phyloP scores from a whole-genome alignment of 768 basidiomycete species.

The Leucogyrophana mollusca region DNA sequence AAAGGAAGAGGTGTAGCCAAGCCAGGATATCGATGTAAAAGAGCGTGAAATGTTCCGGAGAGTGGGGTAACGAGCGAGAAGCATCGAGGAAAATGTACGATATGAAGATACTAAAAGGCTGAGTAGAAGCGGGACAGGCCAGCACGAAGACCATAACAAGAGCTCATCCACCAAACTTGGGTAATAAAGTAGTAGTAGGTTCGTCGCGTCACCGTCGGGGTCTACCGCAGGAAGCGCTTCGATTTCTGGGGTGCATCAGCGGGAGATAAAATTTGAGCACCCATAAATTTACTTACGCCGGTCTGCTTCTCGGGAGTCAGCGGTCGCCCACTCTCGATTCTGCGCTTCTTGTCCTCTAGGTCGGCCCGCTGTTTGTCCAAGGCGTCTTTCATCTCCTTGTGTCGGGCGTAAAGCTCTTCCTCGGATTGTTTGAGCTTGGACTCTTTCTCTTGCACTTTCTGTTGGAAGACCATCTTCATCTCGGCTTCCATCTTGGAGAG shows the following conservation, averaged over 20 bases:
- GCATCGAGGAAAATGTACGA: slow-evolving; percentile 38
- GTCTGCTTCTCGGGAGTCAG: slow-evolving; percentile 92
- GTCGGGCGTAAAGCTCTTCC: slow-evolving; percentile 97
- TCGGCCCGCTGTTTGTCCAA: slow-evolving; percentile 94
- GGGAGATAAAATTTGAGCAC: slow-evolving; percentile 6
- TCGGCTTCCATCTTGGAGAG: slow-evolving; percentile 99
- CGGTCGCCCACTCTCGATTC: slow-evolving; percentile 91
- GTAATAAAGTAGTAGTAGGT: slow-evolving; percentile 26
- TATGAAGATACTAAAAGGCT: slow-evolving; percentile 38
- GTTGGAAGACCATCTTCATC: slow-evolving; percentile 99
- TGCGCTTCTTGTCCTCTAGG: slow-evolving; percentile 97
- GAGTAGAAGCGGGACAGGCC: slow-evolving; percentile 37
- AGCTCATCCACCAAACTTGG: slow-evolving; percentile 25
- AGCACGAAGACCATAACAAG: slow-evolving; percentile 19
- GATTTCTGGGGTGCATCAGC: slow-evolving; percentile 31
- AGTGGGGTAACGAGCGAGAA: slow-evolving; percentile 27
- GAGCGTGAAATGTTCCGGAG: slow-evolving; percentile 56
- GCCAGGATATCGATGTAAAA: slow-evolving; percentile 56
- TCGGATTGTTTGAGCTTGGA: slow-evolving; percentile 98
- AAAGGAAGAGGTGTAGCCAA: slow-evolving; percentile 43
- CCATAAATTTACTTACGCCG: slow-evolving; percentile 48
- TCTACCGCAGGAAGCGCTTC: slow-evolving; percentile 34
- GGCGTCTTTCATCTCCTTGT: slow-evolving; percentile 99
- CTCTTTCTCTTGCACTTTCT: slow-evolving; percentile 99
- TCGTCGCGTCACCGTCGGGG: slow-evolving; percentile 8